Evolutionary conservation across 805 yeast species (phyloP).

Genomic region (Cyberlindnera euphorbiiphila): DNA sequence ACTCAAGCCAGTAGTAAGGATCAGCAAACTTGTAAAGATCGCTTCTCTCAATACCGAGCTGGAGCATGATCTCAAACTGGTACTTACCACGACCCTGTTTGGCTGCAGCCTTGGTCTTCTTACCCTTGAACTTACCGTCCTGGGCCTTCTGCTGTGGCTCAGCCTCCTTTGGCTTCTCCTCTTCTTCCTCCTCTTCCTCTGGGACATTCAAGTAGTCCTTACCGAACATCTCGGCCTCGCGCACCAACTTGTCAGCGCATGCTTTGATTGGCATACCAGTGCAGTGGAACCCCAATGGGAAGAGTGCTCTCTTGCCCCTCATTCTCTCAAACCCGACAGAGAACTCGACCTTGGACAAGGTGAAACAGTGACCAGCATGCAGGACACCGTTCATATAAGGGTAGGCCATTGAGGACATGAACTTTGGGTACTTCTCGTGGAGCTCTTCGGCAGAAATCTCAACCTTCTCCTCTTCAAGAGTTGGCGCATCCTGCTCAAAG

Average conservation of each 20-base stretch:
- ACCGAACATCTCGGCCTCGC: conserved; percentile 93
- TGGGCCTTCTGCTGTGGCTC: conserved; percentile 54
- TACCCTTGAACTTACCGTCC: conserved; percentile 86
- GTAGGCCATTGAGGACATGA: conserved; percentile 80
- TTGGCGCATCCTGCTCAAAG: conserved; percentile 88
- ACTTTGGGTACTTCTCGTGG: conserved; percentile 78
- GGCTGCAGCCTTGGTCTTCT: conserved; percentile 90
- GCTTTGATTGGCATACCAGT: conserved; percentile 99
- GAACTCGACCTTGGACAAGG: conserved; percentile 90
- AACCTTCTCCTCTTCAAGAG: conserved; percentile 57
- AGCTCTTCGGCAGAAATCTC: conserved; percentile 62
- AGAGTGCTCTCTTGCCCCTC: conserved; percentile 87
- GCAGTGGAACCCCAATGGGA: conserved; percentile 98
- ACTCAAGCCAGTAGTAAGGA: conserved; percentile 83
- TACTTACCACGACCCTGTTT: conserved; percentile 92
- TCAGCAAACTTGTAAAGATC: conserved; percentile 89
- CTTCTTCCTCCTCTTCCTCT: conserved; percentile 52
- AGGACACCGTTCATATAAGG: conserved; percentile 99
- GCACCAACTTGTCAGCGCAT: conserved; percentile 76
- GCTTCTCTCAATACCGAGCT: conserved; percentile 79
- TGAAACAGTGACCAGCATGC: conserved; percentile 97
- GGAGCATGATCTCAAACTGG: conserved; percentile 95
- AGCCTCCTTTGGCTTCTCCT: conserved; percentile 29
- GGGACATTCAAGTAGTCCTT: conserved; percentile 68
- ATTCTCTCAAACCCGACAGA: conserved; percentile 92